Evolutionary conservation across 2,329 filamentous ascomycete genomes (phyloP), one percentile per base, ranked within the genome.

Genomic region (Cladosporium austrohemisphaericum): DNA sequence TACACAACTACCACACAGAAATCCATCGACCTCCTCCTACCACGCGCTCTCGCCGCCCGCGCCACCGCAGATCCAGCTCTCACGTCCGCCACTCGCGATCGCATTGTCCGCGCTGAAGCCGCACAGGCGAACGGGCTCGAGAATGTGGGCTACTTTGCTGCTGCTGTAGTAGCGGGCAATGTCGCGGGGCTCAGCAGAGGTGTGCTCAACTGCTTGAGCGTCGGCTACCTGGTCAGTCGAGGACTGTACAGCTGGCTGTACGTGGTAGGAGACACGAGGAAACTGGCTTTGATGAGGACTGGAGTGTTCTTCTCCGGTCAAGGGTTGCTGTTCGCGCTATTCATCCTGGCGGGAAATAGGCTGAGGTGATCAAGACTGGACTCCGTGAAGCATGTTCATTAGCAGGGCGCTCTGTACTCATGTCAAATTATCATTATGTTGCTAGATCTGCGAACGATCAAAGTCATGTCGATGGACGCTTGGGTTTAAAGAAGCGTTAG

Each of bases 41-140:
- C 68, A 1, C 62, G 68, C 16, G 57, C 55, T 18, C 66, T 64
- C 38, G 50, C 52, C 9, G 46, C 54, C 14, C 47, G 23, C 11
- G 55, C 67, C 25, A 53, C 57, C 13, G 53, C 57, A 26, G 60
- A 66, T 45, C 58, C 62, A 43, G 60, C 59, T 8, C 54, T 70
- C 35, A 61, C 67, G 48, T 40, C 54, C 53, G 57, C 57, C 49
- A 67, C 61, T 44, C 69, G 67, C 52, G 59, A 54, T 25, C 55
- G 47, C 2, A 64, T 72, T 47, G 36, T 60, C 28, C 64, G 69
- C 19, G 64, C 65, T 23, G 68, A 72, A 56, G 62, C 59, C 5
- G 69, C 69, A 2, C 60, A 64, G 49, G 49, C 52, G 7, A 72
- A 71, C 45, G 64, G 65, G 13, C 63, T 69, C 32, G 69, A 72